These are phyloP conservation scores for Plasmodium blacklocki DNA, from an alignment of 169 alveolate genomes.

Conservation along the genomic window DNA sequence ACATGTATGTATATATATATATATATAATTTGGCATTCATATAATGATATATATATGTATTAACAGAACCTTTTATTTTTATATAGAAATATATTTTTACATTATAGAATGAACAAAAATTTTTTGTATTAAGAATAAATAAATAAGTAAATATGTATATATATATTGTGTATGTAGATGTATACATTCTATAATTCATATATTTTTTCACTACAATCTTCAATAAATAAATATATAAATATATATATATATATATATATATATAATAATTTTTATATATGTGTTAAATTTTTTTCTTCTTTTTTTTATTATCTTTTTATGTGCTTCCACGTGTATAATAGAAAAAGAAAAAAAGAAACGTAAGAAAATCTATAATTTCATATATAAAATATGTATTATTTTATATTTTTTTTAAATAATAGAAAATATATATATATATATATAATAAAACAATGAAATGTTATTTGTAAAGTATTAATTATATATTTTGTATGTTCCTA, in stretches of 20 bases:
- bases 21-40: no score
- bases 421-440: not conserved
- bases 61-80: no score
- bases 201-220: no score
- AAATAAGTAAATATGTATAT: constrained; percentile 10
- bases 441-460: not conserved
- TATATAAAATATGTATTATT: constrained; percentile 6
- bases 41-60: no score
- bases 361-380: not conserved
- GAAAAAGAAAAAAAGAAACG: not conserved
- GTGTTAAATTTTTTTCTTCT: not conserved
- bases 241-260: constrained; percentile 1
- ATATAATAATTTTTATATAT: not conserved
- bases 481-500: constrained; percentile 8
- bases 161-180: not conserved
- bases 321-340: not conserved
- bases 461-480: constrained; percentile 19
- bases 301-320: not conserved
- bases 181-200: not conserved
- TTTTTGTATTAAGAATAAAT: not conserved
- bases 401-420: not conserved
- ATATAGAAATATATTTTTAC: no score
- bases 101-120: no score
- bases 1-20: no score
- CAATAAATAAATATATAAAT: not conserved